Evolutionary conservation across 306 rosid species (phyloP), one percentile per base, ranked within the genome.

Genomic region (Carpinus viminea): DNA sequence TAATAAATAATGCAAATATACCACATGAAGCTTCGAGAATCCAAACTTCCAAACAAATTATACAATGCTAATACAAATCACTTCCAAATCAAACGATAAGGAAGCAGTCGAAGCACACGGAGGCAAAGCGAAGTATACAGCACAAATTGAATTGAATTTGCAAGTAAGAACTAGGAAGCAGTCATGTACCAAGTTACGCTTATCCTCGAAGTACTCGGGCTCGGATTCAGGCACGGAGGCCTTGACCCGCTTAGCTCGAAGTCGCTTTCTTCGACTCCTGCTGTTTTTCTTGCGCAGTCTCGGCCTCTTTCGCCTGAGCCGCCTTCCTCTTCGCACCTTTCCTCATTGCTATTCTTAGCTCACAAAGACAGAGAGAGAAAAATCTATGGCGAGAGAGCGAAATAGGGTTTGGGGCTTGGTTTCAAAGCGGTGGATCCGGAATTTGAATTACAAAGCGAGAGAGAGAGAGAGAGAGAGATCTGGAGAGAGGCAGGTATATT

Each of bases 281-380:
- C 6, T 43, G 77, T 48, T 79, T 79, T 12, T 80, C 75, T 50
- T 74, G 74, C 16, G 85, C 68, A 1, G 84, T 60, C 59, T 80
- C 76, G 26, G 86, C 53, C 45, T 81, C 85, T 17, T 82, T 76
- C 47, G 61, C 70, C 56, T 77, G 81, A 36, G 60, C 81, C 34
- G 79, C 31, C 81, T 87, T 91, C 68, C 92, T 85, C 90, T 82
- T 91, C 24, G 93, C 26, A 21, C 90, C 90, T 81, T 73, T 89
- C 88, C 57, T 75, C 92, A 86, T 90, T 76, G 78, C 20, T 68
- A 13, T 55, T 11, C 15, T 52, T 28, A 74, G 68, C 51, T 31
- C 9, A 38, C 52, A 51, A 12, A 38, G 60, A 47, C 7, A 4
- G 7, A 77, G n/a, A n/a, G n/a, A n/a, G 36, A 55, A 65, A 65